Conservation (phyloP, 345 rosid genomes). For the Pugionium cornutum region DNA sequence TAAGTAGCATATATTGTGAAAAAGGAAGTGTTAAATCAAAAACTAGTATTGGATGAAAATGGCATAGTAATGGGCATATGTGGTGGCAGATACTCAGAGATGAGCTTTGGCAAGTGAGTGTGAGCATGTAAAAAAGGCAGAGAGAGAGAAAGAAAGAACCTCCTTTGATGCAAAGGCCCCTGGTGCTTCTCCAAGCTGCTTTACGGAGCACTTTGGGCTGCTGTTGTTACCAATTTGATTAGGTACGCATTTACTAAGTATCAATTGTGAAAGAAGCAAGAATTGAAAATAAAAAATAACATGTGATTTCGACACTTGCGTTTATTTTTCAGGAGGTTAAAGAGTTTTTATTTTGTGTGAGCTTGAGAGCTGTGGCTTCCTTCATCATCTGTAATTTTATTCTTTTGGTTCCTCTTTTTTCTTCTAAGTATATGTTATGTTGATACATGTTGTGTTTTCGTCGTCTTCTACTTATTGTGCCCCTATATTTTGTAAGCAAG, state of each 20-base stretch:
- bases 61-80: background rate
- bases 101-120: conserved; percentile 42
- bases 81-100: conserved; percentile 41
- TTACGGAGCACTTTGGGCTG: conserved; percentile 31
- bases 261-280: background rate
- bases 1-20: background rate
- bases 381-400: no score
- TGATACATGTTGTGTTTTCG: no score
- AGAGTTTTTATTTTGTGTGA: no score
- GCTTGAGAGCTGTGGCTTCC: no score
- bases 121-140: background rate
- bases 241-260: conserved; percentile 14
- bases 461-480: no score
- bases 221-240: conserved; percentile 15
- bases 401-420: no score
- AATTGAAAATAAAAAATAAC: background rate
- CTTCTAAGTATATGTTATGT: no score
- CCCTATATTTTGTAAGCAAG: no score
- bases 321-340: no score
- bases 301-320: background rate
- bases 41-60: background rate
- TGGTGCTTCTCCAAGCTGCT: conserved; percentile 29
- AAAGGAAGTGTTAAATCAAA: background rate
- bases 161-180: conserved; percentile 19
- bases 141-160: conserved; percentile 11